phyloP scores from a whole-genome alignment of 192 early-diverging fungal genomes.

The Gaertneriomyces semiglobifer region DNA sequence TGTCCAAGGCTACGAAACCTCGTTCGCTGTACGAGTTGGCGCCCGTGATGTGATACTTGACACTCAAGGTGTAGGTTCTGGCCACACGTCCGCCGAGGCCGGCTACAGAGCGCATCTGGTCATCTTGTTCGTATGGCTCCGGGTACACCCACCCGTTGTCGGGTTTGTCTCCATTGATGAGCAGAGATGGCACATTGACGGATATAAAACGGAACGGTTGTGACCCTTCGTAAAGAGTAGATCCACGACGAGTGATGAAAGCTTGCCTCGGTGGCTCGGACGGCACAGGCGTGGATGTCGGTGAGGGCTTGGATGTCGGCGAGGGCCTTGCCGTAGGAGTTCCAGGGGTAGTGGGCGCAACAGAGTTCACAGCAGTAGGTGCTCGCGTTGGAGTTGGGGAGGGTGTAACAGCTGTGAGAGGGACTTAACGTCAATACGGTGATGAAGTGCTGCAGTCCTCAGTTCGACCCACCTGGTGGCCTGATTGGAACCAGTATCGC shows the following conservation, averaged over 20 bases:
- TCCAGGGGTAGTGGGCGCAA: no score
- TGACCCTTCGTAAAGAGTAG: constrained; percentile 20
- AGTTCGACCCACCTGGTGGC: no score
- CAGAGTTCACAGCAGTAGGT: no score
- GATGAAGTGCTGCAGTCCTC: no score
- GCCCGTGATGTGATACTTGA: constrained; percentile 28
- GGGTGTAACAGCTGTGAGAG: no score
- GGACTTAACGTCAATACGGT: no score
- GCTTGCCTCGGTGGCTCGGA: not conserved
- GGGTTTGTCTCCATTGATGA: constrained; percentile 33
- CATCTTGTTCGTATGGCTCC: constrained; percentile 27
- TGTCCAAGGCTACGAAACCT: constrained; percentile 40
- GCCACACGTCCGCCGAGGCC: constrained; percentile 24
- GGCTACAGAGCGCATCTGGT: constrained; percentile 23
- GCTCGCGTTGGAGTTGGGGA: no score
- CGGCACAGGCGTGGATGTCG: not conserved
- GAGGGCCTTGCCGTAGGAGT: not conserved
- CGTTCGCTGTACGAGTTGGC: constrained; percentile 28
- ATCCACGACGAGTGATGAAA: constrained; percentile 31
- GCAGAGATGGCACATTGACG: constrained; percentile 44
- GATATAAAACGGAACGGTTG: constrained; percentile 31
- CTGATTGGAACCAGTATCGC: no score
- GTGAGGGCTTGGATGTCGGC: not conserved
- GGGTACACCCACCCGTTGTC: constrained; percentile 17
- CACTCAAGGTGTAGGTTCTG: constrained; percentile 33